A percentile compares a stretch with the other conserved stretches of the same genome.
phyloP scores from a whole-genome alignment of 2,329 filamentous ascomycete genomes.

The Pyrenochaeta sp. region DNA sequence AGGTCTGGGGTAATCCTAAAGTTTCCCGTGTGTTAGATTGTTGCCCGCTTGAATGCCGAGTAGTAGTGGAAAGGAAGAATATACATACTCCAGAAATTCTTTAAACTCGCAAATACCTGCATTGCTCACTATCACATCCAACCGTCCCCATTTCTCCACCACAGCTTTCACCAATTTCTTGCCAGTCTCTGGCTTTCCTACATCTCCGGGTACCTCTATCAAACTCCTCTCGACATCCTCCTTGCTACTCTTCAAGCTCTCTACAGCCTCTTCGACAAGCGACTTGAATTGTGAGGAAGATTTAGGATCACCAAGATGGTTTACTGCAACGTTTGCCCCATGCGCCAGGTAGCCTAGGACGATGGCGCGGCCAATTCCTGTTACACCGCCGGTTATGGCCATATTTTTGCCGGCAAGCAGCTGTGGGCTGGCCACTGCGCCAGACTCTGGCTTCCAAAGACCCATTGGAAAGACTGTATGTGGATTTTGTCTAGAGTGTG shows the following conservation, averaged over 20 bases:
- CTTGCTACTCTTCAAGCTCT: constrained; percentile 19
- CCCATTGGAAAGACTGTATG: constrained; percentile 1
- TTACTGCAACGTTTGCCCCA: constrained; percentile 80
- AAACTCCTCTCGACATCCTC: constrained; percentile 55
- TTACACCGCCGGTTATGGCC: constrained; percentile 86
- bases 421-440: constrained; percentile 26
- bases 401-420: constrained; percentile 79
- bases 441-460: constrained; percentile 4
- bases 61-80: not conserved
- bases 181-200: constrained; percentile 77
- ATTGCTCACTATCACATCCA: constrained; percentile 82
- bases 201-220: constrained; percentile 77
- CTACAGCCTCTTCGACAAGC: constrained; percentile 54
- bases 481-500: not conserved
- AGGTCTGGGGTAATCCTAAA: constrained; percentile 71
- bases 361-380: constrained; percentile 87
- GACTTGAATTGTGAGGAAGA: constrained; percentile 57
- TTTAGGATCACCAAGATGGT: constrained; percentile 72
- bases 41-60: not conserved
- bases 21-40: not conserved
- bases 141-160: constrained; percentile 65
- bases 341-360: constrained; percentile 80
- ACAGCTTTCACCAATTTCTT: constrained; percentile 71
- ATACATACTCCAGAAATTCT: constrained; percentile 75
- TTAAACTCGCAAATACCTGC: constrained; percentile 89